phyloP scores from a whole-genome alignment of 176 grass and related monocot genomes.

The Dendrocalamus sinicus region DNA sequence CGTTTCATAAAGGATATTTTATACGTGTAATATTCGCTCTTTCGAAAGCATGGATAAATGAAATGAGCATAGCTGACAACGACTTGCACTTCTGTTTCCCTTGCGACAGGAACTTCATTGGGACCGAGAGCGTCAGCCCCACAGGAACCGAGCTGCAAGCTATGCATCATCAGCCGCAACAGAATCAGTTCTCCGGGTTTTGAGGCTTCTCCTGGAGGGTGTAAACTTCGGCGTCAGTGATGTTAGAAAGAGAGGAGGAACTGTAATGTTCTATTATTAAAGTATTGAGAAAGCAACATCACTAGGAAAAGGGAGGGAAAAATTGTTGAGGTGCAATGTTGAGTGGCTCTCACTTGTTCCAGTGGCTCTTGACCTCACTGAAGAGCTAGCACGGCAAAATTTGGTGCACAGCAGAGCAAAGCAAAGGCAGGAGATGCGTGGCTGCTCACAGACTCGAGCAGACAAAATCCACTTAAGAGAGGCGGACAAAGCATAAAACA shows the following conservation, averaged over 20 bases:
- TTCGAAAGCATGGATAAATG: neutral
- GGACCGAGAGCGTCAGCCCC: constrained; percentile 59
- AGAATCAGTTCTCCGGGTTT: constrained; percentile 69
- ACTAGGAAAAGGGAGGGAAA: constrained; percentile 25
- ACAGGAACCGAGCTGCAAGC: constrained; percentile 64
- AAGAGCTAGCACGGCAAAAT: constrained; percentile 54
- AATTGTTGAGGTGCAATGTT: constrained; percentile 49
- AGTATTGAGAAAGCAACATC: constrained; percentile 58
- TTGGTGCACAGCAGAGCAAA: constrained; percentile 38
- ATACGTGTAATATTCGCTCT: neutral
- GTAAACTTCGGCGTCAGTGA: constrained; percentile 47
- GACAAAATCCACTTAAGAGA: constrained; percentile 48
- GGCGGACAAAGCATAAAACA: constrained; percentile 38
- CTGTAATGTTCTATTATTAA: constrained; percentile 64
- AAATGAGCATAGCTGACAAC: constrained; percentile 30
- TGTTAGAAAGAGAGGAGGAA: constrained; percentile 45
- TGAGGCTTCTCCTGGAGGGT: constrained; percentile 53
- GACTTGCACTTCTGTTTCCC: constrained; percentile 17
- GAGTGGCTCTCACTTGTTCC: constrained; percentile 50
- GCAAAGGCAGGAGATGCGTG: constrained; percentile 40
- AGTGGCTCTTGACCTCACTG: constrained; percentile 63
- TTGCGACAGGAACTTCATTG: constrained; percentile 64
- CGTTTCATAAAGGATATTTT: neutral
- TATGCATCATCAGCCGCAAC: constrained; percentile 58
- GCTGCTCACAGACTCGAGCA: constrained; percentile 55